These are phyloP conservation scores for Globisporangium parvum DNA, from an alignment of 352 stramenopile genomes.

Conservation along the genomic window DNA sequence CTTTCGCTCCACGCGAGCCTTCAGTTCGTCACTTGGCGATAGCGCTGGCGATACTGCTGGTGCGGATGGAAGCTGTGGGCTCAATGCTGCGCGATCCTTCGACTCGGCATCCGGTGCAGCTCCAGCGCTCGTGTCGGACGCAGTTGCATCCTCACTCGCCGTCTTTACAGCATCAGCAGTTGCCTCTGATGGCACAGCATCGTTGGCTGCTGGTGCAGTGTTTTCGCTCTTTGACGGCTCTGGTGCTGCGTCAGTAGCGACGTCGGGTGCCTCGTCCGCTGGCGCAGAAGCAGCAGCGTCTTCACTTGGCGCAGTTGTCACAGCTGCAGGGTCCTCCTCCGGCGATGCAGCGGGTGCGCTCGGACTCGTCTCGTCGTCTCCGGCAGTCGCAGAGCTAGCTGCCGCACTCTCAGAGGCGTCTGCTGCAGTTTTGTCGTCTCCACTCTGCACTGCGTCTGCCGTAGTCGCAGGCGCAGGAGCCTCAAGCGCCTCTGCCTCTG, in stretches of 20 bases:
- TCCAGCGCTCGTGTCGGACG: not conserved
- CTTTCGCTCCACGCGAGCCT: conserved; percentile 19
- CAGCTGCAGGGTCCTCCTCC: not conserved
- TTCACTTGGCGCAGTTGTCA: not conserved
- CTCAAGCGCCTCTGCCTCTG: too few relatives aligned
- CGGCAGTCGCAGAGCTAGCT: not conserved
- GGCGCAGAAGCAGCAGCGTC: not conserved
- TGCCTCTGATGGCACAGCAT: too few relatives aligned
- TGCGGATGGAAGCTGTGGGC: too few relatives aligned
- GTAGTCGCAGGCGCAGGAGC: too few relatives aligned
- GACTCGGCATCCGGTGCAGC: not conserved
- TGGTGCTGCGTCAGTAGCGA: not conserved
- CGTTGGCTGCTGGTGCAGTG: too few relatives aligned
- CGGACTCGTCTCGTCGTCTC: not conserved
- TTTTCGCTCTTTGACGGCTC: too few relatives aligned
- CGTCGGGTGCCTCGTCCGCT: not conserved
- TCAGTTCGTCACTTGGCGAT: not conserved
- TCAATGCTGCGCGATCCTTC: too few relatives aligned
- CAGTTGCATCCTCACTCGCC: not conserved
- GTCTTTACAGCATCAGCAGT: too few relatives aligned
- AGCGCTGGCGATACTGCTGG: not conserved
- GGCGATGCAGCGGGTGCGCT: too few relatives aligned
- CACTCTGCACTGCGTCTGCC: too few relatives aligned
- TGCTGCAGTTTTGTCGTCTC: too few relatives aligned
- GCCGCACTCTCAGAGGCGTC: too few relatives aligned